Conservation (phyloP, 805 yeast genomes). For the Starmerella scarabaei region DNA sequence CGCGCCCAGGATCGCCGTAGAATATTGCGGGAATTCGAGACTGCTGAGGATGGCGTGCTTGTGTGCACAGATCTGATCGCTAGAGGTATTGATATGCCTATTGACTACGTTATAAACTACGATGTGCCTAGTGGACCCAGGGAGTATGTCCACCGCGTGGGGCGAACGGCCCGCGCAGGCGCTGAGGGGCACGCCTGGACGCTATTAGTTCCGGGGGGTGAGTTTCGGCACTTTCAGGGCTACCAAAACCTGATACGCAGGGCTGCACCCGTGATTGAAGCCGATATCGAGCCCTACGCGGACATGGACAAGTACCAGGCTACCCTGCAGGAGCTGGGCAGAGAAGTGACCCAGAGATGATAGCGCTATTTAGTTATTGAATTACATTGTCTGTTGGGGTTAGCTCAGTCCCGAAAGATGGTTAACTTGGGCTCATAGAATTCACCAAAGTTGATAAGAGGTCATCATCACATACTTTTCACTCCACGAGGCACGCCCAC, state of each 20-base stretch:
- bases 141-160: slow-evolving; percentile 91
- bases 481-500: too few species aligned
- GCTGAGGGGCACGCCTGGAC: slow-evolving; percentile 62
- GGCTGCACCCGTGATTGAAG: slow-evolving; percentile 23
- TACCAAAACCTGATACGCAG: slow-evolving; percentile 25
- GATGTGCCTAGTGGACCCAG: slow-evolving; percentile 80
- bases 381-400: slow-evolving; percentile 1
- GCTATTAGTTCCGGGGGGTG: slow-evolving; percentile 66
- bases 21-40: slow-evolving; percentile 46
- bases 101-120: slow-evolving; percentile 72
- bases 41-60: slow-evolving; percentile 39
- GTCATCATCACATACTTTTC: slow-evolving; percentile 23
- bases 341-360: slow-evolving; percentile 22
- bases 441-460: slow-evolving; percentile 22
- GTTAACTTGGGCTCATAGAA: slow-evolving; percentile 24
- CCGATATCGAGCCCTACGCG: slow-evolving; percentile 25
- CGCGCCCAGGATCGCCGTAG: slow-evolving; percentile 37
- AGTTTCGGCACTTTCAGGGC: slow-evolving; percentile 37
- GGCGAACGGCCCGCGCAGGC: slow-evolving; percentile 94
- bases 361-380: background rate
- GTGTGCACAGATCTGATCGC: slow-evolving; percentile 82
- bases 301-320: slow-evolving; percentile 34
- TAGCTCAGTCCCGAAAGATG: slow-evolving; percentile 27
- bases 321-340: slow-evolving; percentile 35
- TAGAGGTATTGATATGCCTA: slow-evolving; percentile 80